These are phyloP conservation scores for Penicillium hordei DNA, from an alignment of 2,329 filamentous ascomycete genomes.

Conservation along the genomic window DNA sequence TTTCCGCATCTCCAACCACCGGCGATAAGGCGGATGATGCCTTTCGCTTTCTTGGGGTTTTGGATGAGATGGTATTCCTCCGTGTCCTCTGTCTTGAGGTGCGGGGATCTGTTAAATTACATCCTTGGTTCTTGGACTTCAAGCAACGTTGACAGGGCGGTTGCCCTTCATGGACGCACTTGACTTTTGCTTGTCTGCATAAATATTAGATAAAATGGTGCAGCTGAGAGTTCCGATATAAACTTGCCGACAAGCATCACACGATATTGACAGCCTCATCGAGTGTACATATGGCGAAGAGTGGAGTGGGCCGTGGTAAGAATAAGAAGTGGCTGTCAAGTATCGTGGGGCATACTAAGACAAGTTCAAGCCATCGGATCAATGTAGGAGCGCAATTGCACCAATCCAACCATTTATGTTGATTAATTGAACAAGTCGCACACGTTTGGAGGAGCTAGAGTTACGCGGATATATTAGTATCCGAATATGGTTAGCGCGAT, in stretches of 20 bases:
- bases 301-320: background rate
- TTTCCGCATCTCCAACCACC: background rate
- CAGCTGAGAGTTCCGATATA: background rate
- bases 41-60: constrained; percentile 19
- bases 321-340: constrained; percentile 1
- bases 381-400: constrained; percentile 3
- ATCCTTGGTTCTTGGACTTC: constrained; percentile 25
- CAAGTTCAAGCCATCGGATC: background rate
- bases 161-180: constrained; percentile 37
- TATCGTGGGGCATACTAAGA: background rate
- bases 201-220: background rate
- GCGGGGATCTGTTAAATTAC: constrained; percentile 34
- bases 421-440: background rate
- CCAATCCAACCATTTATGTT: background rate
- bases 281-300: constrained; percentile 4
- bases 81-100: constrained; percentile 15
- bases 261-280: constrained; percentile 40
- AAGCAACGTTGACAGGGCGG: constrained; percentile 37
- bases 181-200: constrained; percentile 38
- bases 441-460: background rate
- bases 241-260: constrained; percentile 36
- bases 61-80: constrained; percentile 1
- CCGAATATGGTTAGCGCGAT: constrained; percentile 3
- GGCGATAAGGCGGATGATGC: constrained; percentile 7
- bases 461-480: background rate